Evolutionary conservation across 164 flowering plant genomes (phyloP).

Genomic region (Stephania cephalantha): DNA sequence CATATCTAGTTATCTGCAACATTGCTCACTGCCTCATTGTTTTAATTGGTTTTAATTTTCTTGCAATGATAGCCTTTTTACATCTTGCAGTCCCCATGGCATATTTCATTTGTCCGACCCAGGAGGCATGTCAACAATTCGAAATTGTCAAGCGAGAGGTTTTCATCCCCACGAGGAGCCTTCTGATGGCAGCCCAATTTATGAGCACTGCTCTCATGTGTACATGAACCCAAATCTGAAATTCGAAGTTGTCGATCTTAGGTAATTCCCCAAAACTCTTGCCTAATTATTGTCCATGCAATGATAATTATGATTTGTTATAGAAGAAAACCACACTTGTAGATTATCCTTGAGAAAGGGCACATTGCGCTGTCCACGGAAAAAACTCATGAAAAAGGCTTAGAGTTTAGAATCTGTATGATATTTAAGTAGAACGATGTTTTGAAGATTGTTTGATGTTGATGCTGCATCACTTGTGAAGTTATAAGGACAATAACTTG

Average conservation of each 20-base stretch:
- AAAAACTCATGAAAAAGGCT: neutral
- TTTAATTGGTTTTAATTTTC: neutral
- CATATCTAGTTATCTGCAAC: neutral
- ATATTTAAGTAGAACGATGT: too few species aligned
- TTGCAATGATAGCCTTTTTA: neutral
- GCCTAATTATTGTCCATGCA: neutral
- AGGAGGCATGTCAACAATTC: constrained; percentile 66
- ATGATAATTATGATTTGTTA: neutral
- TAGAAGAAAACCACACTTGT: neutral
- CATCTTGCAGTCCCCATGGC: constrained; percentile 77
- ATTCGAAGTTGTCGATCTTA: constrained; percentile 79
- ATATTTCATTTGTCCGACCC: constrained; percentile 98
- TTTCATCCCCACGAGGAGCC: constrained; percentile 99
- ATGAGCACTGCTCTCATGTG: constrained; percentile 94
- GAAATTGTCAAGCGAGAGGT: constrained; percentile 84
- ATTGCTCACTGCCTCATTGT: neutral
- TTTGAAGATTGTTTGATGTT: too few species aligned
- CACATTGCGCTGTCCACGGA: neutral
- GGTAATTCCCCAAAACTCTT: constrained; percentile 24
- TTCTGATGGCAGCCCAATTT: constrained; percentile 71
- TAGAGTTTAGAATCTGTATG: too few species aligned
- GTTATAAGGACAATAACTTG: too few species aligned
- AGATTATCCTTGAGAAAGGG: neutral
- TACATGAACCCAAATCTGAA: constrained; percentile 63
- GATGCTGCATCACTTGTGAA: too few species aligned